Base-by-base conservation (phyloP, 2,329 filamentous ascomycete genomes). In the Ophiostoma novo-ulmi region DNA sequence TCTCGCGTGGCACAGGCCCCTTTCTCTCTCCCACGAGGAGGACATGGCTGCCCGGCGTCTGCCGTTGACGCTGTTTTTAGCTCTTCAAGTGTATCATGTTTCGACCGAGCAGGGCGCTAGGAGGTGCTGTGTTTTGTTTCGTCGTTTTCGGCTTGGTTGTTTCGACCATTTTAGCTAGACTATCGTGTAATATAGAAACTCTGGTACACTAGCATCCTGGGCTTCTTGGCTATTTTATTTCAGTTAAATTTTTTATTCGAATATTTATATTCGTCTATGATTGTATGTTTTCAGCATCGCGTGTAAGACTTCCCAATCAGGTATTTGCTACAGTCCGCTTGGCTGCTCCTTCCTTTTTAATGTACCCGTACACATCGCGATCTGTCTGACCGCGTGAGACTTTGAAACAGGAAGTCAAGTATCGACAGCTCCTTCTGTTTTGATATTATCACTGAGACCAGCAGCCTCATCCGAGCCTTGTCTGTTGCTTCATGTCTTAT, bases 41-140 rank as follows among this genome's bases (percentile, higher is more conserved):
- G n/a, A 20, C 44, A 48, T 48, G 44, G 44, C 44, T 48, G 17
- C 52, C 52, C 52, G 52, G 31, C n/a, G 44, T 48, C 22, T 58
- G 52, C 52, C 52, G 22, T 20, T 22, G 52, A 58, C 44, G n/a
- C 52, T 58, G 52, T 58, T 58, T 58, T 58, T 58, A 58, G 52
- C n/a, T 58, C 26, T 26, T 58, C 14, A n/a, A 58, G 22, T 58
- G 52, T 58, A 26, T 58, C 52, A 58, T 58, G 52, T 58, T 58
- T 58, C 52, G 52, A 17, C 52, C n/a, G 52, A n/a, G n/a, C 52
- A 26, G 44, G 14, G 52, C 52, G n/a, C 52, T 22, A 22, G 52
- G 52, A 26, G 52, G n/a, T 48, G 44, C n/a, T 58, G 52, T 58
- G 52, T 58, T 58, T 58, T 58, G 52, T 58, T 58, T 58, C 52